Evolutionary conservation across 2,329 filamentous ascomycete species (phyloP).

Genomic region (Colletotrichum tropicale): DNA sequence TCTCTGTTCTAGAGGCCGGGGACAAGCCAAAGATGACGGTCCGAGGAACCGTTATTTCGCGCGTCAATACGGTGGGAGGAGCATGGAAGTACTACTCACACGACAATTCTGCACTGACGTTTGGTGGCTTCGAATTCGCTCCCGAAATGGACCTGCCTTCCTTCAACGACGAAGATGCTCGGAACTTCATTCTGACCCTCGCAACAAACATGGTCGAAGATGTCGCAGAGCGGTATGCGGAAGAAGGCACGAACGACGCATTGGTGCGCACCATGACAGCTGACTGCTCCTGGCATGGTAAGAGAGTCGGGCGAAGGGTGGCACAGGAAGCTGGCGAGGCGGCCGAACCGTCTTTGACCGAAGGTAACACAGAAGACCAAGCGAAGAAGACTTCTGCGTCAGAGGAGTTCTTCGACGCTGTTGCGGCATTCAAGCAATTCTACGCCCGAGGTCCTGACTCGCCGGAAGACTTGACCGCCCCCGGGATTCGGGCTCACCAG

Average conservation of each 20-base stretch:
- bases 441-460: not conserved
- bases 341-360: no score
- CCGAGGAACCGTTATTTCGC: not conserved
- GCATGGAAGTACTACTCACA: slow-evolving; percentile 1
- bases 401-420: not conserved
- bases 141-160: not conserved
- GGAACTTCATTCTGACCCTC: not conserved
- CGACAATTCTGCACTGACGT: not conserved
- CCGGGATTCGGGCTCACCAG: slow-evolving; percentile 2
- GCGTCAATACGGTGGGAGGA: not conserved
- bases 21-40: not conserved
- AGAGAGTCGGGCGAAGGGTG: not conserved
- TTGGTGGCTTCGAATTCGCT: not conserved
- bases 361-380: not conserved
- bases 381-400: not conserved
- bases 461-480: not conserved
- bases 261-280: not conserved
- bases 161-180: slow-evolving; percentile 1
- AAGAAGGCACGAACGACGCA: not conserved
- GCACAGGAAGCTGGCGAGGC: not conserved
- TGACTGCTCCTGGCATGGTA: not conserved
- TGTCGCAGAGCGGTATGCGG: not conserved
- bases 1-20: not conserved
- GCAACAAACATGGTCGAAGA: not conserved
- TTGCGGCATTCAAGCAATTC: not conserved